Evolutionary conservation across 306 rosid species (phyloP).

Genomic region (Malus domestica): DNA sequence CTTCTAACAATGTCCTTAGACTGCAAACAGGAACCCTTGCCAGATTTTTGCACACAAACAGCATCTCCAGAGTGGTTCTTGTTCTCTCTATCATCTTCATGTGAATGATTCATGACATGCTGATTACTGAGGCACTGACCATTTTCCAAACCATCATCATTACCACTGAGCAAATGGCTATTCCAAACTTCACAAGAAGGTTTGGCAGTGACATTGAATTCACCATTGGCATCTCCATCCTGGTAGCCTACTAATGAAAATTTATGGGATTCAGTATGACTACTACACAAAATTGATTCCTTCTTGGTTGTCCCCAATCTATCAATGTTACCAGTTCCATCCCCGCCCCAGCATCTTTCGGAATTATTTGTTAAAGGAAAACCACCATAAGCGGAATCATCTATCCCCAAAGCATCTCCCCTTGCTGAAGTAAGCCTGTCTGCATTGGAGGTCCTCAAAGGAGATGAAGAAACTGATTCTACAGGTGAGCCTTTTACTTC

Average conservation of each 20-base stretch:
- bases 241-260: conserved; percentile 21
- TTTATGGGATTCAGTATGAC: conserved; percentile 26
- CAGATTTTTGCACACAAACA: conserved; percentile 27
- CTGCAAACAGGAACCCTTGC: conserved; percentile 26
- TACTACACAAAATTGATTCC: conserved; percentile 12
- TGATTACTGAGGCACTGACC: conserved; percentile 21
- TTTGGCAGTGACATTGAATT: conserved; percentile 23
- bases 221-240: conserved; percentile 32
- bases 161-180: conserved; percentile 23
- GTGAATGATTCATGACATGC: conserved; percentile 3
- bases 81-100: conserved; percentile 23
- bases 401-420: conserved; percentile 31
- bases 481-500: conserved; percentile 59
- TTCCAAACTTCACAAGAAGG: conserved; percentile 28
- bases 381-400: conserved; percentile 22
- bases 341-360: conserved; percentile 22
- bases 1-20: conserved; percentile 32
- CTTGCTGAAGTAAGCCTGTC: conserved; percentile 26
- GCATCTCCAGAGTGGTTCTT: conserved; percentile 26
- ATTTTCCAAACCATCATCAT: conserved; percentile 19
- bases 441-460: conserved; percentile 39
- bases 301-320: conserved; percentile 24
- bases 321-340: conserved; percentile 18
- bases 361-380: conserved; percentile 21
- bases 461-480: conserved; percentile 77